phyloP scores from a whole-genome alignment of 1,284 basidiomycete genomes.

The Boletellus deceptivus region DNA sequence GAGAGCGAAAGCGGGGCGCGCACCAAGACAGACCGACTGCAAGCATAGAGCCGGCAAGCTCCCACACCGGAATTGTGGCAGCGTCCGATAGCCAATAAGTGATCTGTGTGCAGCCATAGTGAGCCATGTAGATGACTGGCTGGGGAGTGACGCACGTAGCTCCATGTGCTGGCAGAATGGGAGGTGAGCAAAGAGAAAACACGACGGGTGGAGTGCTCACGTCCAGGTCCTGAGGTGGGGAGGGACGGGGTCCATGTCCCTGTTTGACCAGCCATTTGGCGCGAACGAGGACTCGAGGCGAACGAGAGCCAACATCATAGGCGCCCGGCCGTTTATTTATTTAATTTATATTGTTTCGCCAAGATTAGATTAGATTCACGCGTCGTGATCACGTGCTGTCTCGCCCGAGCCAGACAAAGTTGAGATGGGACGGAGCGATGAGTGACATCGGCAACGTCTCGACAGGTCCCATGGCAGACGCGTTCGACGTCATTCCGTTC shows the following conservation, averaged over 20 bases:
- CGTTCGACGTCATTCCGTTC: constrained; percentile 82
- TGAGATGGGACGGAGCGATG: neutral
- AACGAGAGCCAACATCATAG: constrained; percentile 10
- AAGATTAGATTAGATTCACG: constrained; percentile 16
- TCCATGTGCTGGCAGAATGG: constrained; percentile 22
- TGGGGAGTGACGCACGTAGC: constrained; percentile 20
- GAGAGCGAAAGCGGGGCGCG: constrained; percentile 2
- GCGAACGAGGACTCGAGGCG: constrained; percentile 45
- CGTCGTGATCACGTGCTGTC: constrained; percentile 25
- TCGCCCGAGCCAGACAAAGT: constrained; percentile 15
- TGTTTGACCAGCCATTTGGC: constrained; percentile 60
- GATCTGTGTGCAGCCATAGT: constrained; percentile 12
- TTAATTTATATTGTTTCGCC: too few relatives aligned
- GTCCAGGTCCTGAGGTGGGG: constrained; percentile 59
- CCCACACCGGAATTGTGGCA: constrained; percentile 42
- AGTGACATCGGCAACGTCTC: neutral
- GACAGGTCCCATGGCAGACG: constrained; percentile 43
- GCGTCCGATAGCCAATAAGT: constrained; percentile 40
- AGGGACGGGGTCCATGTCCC: constrained; percentile 73
- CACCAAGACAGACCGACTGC: constrained; percentile 53
- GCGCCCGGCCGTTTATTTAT: too few relatives aligned
- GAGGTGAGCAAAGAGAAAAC: neutral
- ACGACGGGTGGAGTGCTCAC: constrained; percentile 10
- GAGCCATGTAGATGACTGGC: neutral
- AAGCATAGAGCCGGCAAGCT: constrained; percentile 48